phyloP scores from a whole-genome alignment of 2,329 filamentous ascomycete species.

The Xylaria multiplex region DNA sequence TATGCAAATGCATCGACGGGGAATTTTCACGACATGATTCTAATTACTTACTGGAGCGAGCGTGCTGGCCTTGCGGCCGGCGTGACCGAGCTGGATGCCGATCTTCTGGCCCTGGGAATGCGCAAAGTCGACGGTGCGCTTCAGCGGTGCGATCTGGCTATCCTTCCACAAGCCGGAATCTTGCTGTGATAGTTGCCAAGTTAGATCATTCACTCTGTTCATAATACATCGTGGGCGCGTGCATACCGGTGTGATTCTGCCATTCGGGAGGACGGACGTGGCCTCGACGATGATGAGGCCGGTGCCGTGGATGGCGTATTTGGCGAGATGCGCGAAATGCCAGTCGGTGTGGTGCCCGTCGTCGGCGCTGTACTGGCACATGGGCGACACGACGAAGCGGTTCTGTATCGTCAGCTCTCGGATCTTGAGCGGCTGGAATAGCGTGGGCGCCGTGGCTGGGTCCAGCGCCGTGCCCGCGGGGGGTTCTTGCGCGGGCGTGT shows the following conservation, averaged over 20 bases:
- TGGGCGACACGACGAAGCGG: constrained; percentile 68
- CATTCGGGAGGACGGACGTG: constrained; percentile 77
- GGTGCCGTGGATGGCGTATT: constrained; percentile 79
- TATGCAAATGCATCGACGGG: background rate
- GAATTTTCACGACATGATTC: too few relatives aligned
- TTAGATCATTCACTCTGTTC: background rate
- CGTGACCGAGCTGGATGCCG: constrained; percentile 84
- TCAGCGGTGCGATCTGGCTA: constrained; percentile 78
- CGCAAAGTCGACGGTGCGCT: constrained; percentile 77
- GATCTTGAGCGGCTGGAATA: constrained; percentile 67
- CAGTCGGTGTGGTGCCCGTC: constrained; percentile 79
- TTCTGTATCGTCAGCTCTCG: constrained; percentile 64
- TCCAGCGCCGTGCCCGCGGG: constrained; percentile 61
- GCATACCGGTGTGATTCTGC: constrained; percentile 76
- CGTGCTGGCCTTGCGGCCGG: constrained; percentile 74
- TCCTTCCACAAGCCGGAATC: constrained; percentile 87
- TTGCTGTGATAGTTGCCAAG: constrained; percentile 50
- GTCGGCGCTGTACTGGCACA: constrained; percentile 69
- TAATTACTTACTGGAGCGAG: constrained; percentile 55
- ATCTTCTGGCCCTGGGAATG: constrained; percentile 82
- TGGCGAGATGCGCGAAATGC: constrained; percentile 84
- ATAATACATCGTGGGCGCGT: background rate
- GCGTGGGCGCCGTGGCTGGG: constrained; percentile 57
- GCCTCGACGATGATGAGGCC: constrained; percentile 82
- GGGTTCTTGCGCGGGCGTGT: constrained; percentile 64